Base-by-base conservation (phyloP, 129 eudicot species). In the Tagetes erecta region DNA sequence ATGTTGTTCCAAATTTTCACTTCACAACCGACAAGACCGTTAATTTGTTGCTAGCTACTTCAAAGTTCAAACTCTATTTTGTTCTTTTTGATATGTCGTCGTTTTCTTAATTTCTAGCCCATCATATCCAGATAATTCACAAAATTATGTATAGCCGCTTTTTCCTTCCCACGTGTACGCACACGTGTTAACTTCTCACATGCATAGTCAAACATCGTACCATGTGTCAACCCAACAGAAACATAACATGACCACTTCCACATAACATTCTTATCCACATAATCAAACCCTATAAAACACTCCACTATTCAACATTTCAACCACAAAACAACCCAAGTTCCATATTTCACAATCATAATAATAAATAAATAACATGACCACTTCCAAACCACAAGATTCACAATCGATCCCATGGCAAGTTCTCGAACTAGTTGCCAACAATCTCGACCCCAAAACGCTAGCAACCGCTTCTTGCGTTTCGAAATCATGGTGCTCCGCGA, bases 371-470 rank as follows among this genome's bases (percentile, higher is more conserved):
- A n/a, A 4, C 3, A 78, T 62, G 71, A 33, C 65, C 30, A 49
- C 57, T 62, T 70, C 73, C 5, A 53, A 45, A 52, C 5, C 47
- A 36, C 35, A 20, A 33, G 36, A 37, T 0, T 6, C 31, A 4
- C 59, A 2, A 0, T 14, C 14, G 11, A 49, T 79, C 33, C 91
- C 91, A 63, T 89, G 89, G 89, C 79, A 82, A 50, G 85, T 79
- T 14, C 76, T 89, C 1, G 76, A 73, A 3, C 87, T 88, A 0
- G 69, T 88, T 0, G 84, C 90, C 40, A 63, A 50, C 65, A 73
- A 72, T 78, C 83, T 88, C 0, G 92, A 88, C 84, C 90, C 95
- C 50, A 71, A 84, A 83, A 71, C 86, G 80, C 65, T 91, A 53
- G 92, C 90, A 52, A 50, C 41, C 30, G 91, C 90, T 36, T 59